Evolutionary conservation across 164 flowering plant species (phyloP).

Genomic region (grape (Vitis vinifera)): ASM3070453v1 NC_081822.1:11539501-11540000

Average conservation of each 20-base stretch:
- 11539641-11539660: slow-evolving; percentile 35
- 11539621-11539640: slow-evolving; percentile 17
- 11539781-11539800: slow-evolving; percentile 27
- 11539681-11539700: slow-evolving; percentile 30
- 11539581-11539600: slow-evolving; percentile 43
- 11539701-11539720: slow-evolving; percentile 23
- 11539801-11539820: slow-evolving; percentile 42
- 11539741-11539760: slow-evolving; percentile 38
- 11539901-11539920: too few species aligned
- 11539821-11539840: slow-evolving; percentile 36
- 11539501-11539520: slow-evolving; percentile 44
- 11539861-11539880: slow-evolving; percentile 15
- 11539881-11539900: too few species aligned
- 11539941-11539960: too few species aligned
- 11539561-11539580: slow-evolving; percentile 54
- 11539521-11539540: slow-evolving; percentile 40
- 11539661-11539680: slow-evolving; percentile 53
- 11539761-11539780: slow-evolving; percentile 45
- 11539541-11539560: slow-evolving; percentile 49
- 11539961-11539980: too few species aligned
- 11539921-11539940: too few species aligned
- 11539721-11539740: too few species aligned
- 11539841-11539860: slow-evolving; percentile 52
- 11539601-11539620: slow-evolving; percentile 30
- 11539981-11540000: too few species aligned